These are phyloP conservation scores for Bisporella sp. DNA, from an alignment of 2,329 filamentous ascomycete genomes.

Conservation along the genomic window DNA sequence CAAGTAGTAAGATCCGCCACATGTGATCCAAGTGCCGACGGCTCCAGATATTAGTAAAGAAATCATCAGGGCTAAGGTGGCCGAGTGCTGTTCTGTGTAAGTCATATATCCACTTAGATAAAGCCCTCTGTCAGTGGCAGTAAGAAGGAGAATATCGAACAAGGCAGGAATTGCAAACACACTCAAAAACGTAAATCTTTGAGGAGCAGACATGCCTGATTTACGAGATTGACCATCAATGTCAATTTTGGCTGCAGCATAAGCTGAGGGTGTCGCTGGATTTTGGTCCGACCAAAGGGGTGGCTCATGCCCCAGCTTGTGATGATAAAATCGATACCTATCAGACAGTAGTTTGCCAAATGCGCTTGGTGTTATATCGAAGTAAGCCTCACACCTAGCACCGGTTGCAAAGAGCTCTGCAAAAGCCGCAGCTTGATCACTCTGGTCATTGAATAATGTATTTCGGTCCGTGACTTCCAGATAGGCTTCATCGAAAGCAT, in stretches of 20 bases:
- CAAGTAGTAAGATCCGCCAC: constrained; percentile 57
- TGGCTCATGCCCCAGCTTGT: constrained; percentile 19
- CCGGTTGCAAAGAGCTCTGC: constrained; percentile 56
- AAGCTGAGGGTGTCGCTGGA: constrained; percentile 28
- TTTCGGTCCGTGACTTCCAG: constrained; percentile 57
- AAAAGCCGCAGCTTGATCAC: constrained; percentile 57
- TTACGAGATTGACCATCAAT: constrained; percentile 39
- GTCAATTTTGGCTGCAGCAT: constrained; percentile 45
- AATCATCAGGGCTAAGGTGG: constrained; percentile 47
- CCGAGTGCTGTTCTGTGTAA: constrained; percentile 42
- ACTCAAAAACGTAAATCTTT: constrained; percentile 46
- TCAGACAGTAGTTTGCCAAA: constrained; percentile 34
- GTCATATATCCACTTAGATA: constrained; percentile 53
- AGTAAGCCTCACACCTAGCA: constrained; percentile 56
- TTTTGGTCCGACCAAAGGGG: constrained; percentile 10
- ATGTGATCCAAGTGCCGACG: constrained; percentile 56
- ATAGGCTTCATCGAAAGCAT: constrained; percentile 55
- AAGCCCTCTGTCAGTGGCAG: constrained; percentile 50
- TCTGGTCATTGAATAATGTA: constrained; percentile 50
- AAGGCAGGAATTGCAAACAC: constrained; percentile 57
- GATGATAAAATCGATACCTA: constrained; percentile 39
- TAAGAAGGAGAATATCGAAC: constrained; percentile 52
- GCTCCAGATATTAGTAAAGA: constrained; percentile 51
- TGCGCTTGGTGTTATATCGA: constrained; percentile 44
- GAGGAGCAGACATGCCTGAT: constrained; percentile 37